Evolutionary conservation across 805 yeast species (phyloP), one percentile per base, ranked within the genome.

Genomic region (Yarrowia alimentaria): DNA sequence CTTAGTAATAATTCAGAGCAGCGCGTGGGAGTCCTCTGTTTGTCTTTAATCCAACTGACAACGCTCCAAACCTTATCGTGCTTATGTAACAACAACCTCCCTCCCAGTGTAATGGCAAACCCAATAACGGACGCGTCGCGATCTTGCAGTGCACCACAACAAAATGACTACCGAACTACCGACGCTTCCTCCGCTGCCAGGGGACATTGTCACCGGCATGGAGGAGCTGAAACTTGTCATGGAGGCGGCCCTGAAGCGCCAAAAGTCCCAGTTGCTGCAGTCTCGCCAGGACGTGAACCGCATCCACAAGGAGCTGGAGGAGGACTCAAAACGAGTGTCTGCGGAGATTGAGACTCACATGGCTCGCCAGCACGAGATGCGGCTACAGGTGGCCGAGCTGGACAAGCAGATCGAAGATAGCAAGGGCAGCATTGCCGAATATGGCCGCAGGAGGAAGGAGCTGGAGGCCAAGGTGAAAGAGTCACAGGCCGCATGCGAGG

Each of bases 381-480:
- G 45, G 5, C 53, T 54, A 24, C 32, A 55, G 8, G 57, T 55
- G 2, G 54, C 58, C 14, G 55, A 54, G 24, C 58, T 60, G 6
- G 53, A 50, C 24, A 38, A 53, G 10, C 63, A 62, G 42, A 58
- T 76, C 0, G 58, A 52, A 1, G 71, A 68, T 16, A 17, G 24
- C 18, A 19, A 53, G 75, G 21, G 64, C 64, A 25, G 48, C 50
- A 1, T 58, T 67, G 40, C 64, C 72, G 6, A 58, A 60, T 40
- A 40, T 25, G 19, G 33, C 9, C 47, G 47, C 2, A 22, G 47
- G 10, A 13, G 33, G 11, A 13, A 22, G 4, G 47, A 40, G 25
- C 19, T 40, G n/a, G 47, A 40, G 6, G 6, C 24, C 24, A 40
- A 40, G 19, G 47, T 28, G 25, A 33, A 40, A 7, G 33, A n/a